Evolutionary conservation across 2,329 filamentous ascomycete genomes (phyloP).

Genomic region (Zymoseptoria ardabiliae): DNA sequence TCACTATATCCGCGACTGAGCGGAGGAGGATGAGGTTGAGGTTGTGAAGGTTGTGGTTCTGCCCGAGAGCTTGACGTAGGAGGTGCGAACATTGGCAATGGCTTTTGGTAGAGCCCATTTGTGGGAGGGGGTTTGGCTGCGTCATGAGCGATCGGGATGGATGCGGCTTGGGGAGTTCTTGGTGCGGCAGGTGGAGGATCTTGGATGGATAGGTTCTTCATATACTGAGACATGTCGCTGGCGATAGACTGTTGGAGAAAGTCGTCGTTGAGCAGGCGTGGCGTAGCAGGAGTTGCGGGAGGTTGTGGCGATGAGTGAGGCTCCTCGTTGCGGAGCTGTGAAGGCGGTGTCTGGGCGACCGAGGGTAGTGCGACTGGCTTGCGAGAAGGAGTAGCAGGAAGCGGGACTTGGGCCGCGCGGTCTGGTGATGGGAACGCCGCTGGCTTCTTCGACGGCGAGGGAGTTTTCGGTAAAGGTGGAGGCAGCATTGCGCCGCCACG

Average conservation of each 20-base stretch:
- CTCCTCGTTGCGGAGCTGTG: constrained; percentile 21
- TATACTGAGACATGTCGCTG: constrained; percentile 35
- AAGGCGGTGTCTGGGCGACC: constrained; percentile 29
- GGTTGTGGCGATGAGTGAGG: constrained; percentile 26
- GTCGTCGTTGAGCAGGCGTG: constrained; percentile 35
- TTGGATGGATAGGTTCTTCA: constrained; percentile 28
- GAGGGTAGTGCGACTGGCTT: constrained; percentile 23
- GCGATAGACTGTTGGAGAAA: constrained; percentile 44
- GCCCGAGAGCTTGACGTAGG: constrained; percentile 5
- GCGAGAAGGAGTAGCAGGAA: constrained; percentile 42
- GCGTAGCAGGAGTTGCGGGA: constrained; percentile 26
- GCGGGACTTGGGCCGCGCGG: constrained; percentile 37
- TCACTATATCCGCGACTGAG: constrained; percentile 1
- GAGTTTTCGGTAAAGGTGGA: constrained; percentile 31
- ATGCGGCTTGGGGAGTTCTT: constrained; percentile 10
- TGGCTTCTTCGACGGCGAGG: constrained; percentile 38
- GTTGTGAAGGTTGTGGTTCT: constrained; percentile 1
- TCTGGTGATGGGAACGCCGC: constrained; percentile 30
- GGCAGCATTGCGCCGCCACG: constrained; percentile 26
- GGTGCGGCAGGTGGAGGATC: constrained; percentile 27
- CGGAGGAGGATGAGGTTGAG: constrained; percentile 1
- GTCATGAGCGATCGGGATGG: constrained; percentile 3
- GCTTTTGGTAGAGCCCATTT: constrained; percentile 28
- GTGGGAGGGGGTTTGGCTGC: constrained; percentile 11
- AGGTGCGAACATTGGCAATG: constrained; percentile 26